Evolutionary conservation across 2,329 filamentous ascomycete genomes (phyloP), one percentile per base, ranked within the genome.

Genomic region (Pseudocercospora eumusae): DNA sequence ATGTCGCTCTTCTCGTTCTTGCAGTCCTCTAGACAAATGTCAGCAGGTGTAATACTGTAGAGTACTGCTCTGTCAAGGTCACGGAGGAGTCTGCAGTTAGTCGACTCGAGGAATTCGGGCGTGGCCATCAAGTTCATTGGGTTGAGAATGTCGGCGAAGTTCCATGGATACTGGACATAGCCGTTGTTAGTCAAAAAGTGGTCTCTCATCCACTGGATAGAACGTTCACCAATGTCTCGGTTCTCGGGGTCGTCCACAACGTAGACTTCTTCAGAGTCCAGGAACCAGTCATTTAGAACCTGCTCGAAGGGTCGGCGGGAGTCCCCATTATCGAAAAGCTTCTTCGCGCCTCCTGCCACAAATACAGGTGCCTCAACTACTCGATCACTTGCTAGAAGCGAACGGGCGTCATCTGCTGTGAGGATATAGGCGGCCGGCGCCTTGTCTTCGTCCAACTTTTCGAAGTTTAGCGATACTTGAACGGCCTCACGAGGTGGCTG

Each of bases 101-200:
- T 44, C 20, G 53, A 28, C 2, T 53, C 52, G 5, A 66, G 3
- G n/a, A 65, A 67, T 0, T 55, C n/a, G 2, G 64, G 66, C 7
- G 56, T 53, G 20, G 55, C 58, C 13, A 49, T 20, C 11, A 60
- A 20, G 20, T 33, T 27, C n/a, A 64, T 42, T 13, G 59, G 63
- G 33, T 60, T 58, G 2, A 56, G 33, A 9, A 66, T 61, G 33
- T 68, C 64, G 4, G 65, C 56, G 20, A 68, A 60, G 58, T 63
- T 68, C 60, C 55, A 64, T 8, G 65, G 66, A 31, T 50, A 36
- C 36, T 44, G 11, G 15, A 49, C 25, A 2, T 18, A n/a, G 27
- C 33, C 36, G 7, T 58, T 45, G 10, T 42, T 28, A 9, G 25
- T 21, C 8, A 53, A 21, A 44, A 56, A 52, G 20, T 44, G 52